A percentile compares a stretch with the other conserved stretches of the same genome.
Conservation (phyloP, 2,329 filamentous ascomycete species). For the Cercospora sp. region DNA sequence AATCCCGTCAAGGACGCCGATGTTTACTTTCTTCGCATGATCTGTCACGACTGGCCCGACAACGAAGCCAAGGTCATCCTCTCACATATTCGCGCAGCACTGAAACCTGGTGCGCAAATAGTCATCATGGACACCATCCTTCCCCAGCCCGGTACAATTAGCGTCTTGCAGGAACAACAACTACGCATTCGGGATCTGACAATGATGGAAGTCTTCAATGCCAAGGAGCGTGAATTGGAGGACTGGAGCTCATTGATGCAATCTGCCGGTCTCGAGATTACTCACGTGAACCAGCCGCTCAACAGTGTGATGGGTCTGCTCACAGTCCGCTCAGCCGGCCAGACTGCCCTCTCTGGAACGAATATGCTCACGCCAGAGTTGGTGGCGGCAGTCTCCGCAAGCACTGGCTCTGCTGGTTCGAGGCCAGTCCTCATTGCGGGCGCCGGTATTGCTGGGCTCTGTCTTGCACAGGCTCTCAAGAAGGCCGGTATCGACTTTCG, state of each 20-base stretch:
- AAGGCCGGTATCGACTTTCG: slow-evolving; percentile 26
- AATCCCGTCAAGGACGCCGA: slow-evolving; percentile 37
- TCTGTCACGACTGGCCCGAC: slow-evolving; percentile 37
- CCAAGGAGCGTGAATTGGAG: slow-evolving; percentile 29
- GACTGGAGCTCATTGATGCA: slow-evolving; percentile 26
- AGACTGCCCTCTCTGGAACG: not conserved
- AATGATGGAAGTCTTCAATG: slow-evolving; percentile 33
- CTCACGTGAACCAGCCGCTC: slow-evolving; percentile 20
- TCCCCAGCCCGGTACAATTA: slow-evolving; percentile 21
- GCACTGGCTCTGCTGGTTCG: not conserved
- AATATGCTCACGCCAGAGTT: not conserved
- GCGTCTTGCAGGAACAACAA: slow-evolving; percentile 25
- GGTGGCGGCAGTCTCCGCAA: not conserved
- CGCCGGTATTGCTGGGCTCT: slow-evolving; percentile 30
- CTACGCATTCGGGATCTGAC: slow-evolving; percentile 28
- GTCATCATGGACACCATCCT: slow-evolving; percentile 33
- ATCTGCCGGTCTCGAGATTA: slow-evolving; percentile 18
- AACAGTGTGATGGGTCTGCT: slow-evolving; percentile 28
- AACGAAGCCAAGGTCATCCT: slow-evolving; percentile 29
- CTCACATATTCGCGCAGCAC: slow-evolving; percentile 18
- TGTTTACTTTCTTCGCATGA: slow-evolving; percentile 33
- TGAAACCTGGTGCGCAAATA: slow-evolving; percentile 30
- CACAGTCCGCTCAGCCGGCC: slow-evolving; percentile 5
- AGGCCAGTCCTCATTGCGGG: slow-evolving; percentile 28
- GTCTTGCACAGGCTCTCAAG: slow-evolving; percentile 29